These are phyloP conservation scores for Jatropha multifida DNA, from an alignment of 441 rosid genomes.

Conservation along the genomic window DNA sequence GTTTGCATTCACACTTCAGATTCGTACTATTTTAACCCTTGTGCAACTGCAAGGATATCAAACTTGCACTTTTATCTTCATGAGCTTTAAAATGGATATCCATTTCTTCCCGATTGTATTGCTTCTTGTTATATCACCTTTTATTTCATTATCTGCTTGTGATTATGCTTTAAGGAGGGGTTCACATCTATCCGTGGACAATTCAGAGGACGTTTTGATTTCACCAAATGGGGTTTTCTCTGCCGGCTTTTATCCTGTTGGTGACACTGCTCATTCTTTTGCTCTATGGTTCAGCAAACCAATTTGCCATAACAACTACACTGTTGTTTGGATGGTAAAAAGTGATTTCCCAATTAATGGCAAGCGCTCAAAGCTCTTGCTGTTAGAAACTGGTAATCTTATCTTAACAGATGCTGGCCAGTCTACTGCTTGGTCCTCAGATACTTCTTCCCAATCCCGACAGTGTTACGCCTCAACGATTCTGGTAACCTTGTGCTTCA, in stretches of 20 bases:
- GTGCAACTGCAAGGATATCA: too few species aligned
- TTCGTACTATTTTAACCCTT: too few species aligned
- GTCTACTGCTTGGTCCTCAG: constrained; percentile 20
- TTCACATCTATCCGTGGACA: constrained; percentile 8
- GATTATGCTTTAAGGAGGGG: background rate
- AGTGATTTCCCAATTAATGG: constrained; percentile 33
- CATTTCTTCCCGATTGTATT: background rate
- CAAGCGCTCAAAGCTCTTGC: constrained; percentile 21
- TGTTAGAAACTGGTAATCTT: constrained; percentile 25
- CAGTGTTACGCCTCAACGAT: constrained; percentile 15
- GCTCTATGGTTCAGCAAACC: constrained; percentile 29
- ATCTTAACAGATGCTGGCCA: constrained; percentile 25
- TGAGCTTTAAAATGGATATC: background rate
- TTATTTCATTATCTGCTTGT: background rate
- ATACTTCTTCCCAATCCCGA: constrained; percentile 12
- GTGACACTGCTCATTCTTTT: constrained; percentile 25
- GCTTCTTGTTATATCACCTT: background rate
- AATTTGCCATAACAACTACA: background rate
- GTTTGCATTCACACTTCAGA: too few species aligned
- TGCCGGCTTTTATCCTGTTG: constrained; percentile 25
- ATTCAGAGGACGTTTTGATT: constrained; percentile 4
- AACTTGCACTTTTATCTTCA: background rate
- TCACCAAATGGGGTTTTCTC: constrained; percentile 16
- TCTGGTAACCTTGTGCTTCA: constrained; percentile 30
- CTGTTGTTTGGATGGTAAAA: constrained; percentile 42